Evolutionary conservation across 1,139 yeast species (phyloP).

Genomic region (Ashbya aceris): DNA sequence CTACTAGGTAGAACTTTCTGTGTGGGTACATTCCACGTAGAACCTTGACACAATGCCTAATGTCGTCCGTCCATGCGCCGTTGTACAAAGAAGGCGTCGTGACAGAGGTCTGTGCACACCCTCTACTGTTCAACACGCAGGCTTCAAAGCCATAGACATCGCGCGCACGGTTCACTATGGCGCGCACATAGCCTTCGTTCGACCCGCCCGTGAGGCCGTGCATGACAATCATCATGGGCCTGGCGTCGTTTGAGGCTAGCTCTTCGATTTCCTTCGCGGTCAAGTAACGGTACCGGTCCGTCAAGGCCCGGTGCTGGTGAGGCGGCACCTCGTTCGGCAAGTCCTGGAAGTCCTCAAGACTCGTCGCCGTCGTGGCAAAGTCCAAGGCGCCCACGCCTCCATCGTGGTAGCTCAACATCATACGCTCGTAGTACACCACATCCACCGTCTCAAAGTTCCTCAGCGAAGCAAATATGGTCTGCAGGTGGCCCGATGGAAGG

Average conservation of each 20-base stretch:
- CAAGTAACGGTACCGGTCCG: slow-evolving; percentile 19
- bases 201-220: slow-evolving; percentile 62
- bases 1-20: slow-evolving; percentile 42
- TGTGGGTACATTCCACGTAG: slow-evolving; percentile 41
- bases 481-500: slow-evolving; percentile 58
- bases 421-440: slow-evolving; percentile 44
- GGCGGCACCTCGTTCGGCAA: slow-evolving; percentile 33
- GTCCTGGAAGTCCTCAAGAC: slow-evolving; percentile 34
- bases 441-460: slow-evolving; percentile 34
- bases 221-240: slow-evolving; percentile 44
- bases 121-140: slow-evolving; percentile 48
- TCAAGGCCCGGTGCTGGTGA: slow-evolving; percentile 14
- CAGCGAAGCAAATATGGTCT: slow-evolving; percentile 47
- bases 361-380: slow-evolving; percentile 37
- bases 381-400: slow-evolving; percentile 54
- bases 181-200: slow-evolving; percentile 46
- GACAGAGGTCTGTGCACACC: slow-evolving; percentile 50
- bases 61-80: slow-evolving; percentile 56
- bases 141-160: slow-evolving; percentile 39
- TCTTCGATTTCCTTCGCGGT: slow-evolving; percentile 29
- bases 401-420: slow-evolving; percentile 40
- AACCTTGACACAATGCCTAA: slow-evolving; percentile 43
- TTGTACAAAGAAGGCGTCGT: slow-evolving; percentile 52
- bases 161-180: slow-evolving; percentile 34
- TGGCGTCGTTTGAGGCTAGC: slow-evolving; percentile 32